Evolutionary conservation across 2,329 filamentous ascomycete genomes (phyloP).

Genomic region (Sporothrix variecibatus): DNA sequence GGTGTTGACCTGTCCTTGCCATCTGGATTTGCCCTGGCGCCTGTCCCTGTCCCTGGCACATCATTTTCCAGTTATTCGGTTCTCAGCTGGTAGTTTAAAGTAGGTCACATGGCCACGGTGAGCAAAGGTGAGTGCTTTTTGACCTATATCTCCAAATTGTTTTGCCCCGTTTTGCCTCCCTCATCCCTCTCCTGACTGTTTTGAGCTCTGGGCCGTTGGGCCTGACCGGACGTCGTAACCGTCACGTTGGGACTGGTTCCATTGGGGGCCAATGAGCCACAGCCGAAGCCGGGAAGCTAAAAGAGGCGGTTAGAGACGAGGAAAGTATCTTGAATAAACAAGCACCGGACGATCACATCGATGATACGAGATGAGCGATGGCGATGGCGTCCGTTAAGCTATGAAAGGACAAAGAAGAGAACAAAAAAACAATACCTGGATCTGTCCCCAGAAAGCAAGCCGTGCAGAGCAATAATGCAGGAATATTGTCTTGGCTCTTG

Average conservation of each 20-base stretch:
- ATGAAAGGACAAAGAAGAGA: background rate
- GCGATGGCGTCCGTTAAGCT: background rate
- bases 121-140: background rate
- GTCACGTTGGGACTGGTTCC: slow-evolving; percentile 11
- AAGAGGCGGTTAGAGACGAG: background rate
- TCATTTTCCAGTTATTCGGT: background rate
- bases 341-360: background rate
- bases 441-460: background rate
- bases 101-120: background rate
- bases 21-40: background rate
- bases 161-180: background rate
- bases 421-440: no score
- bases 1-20: background rate
- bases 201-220: background rate
- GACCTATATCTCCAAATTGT: background rate
- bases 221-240: background rate
- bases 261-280: slow-evolving; percentile 2
- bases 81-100: background rate
- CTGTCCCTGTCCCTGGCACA: slow-evolving; percentile 2
- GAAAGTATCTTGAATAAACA: background rate
- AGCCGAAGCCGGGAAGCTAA: background rate
- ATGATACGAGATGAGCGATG: background rate
- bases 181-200: background rate
- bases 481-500: slow-evolving; percentile 9
- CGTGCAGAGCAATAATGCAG: background rate